Percentiles rank a stretch among this genome's conserved stretches.
phyloP scores from a whole-genome alignment of 306 rosid genomes.

The Pyrus pyrifolia region DNA sequence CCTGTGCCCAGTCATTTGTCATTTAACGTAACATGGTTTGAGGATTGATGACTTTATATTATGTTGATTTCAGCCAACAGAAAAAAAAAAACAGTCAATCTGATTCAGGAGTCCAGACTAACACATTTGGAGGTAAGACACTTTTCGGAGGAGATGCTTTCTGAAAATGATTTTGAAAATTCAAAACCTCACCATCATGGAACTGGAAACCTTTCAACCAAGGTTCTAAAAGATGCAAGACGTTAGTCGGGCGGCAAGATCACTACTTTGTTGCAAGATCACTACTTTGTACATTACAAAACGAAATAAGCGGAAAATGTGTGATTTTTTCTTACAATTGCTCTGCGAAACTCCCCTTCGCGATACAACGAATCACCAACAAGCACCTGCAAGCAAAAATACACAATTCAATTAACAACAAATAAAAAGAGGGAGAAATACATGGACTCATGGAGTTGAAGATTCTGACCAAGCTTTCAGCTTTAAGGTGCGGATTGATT shows the following conservation, averaged over 20 bases:
- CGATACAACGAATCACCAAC: constrained; percentile 75
- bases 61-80: constrained; percentile 43
- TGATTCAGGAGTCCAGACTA: constrained; percentile 35
- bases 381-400: constrained; percentile 45
- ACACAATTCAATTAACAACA: neutral
- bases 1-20: neutral
- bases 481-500: constrained; percentile 63
- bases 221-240: too few relatives aligned
- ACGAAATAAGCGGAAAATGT: neutral
- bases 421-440: neutral
- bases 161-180: constrained; percentile 39
- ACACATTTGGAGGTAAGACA: constrained; percentile 39
- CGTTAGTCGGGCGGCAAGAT: too few relatives aligned
- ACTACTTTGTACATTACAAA: neutral
- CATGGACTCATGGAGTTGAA: neutral
- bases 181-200: constrained; percentile 38
- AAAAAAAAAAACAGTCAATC: constrained; percentile 35
- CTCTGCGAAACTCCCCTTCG: constrained; percentile 81
- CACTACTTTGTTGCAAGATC: too few relatives aligned
- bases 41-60: neutral
- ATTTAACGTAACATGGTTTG: neutral
- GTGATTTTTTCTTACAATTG: constrained; percentile 53
- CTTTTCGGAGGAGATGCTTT: constrained; percentile 34
- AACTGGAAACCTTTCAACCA: constrained; percentile 27
- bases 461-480: constrained; percentile 74